phyloP scores from a whole-genome alignment of 2,329 filamentous ascomycete genomes.

The Cladosporium sp. region DNA sequence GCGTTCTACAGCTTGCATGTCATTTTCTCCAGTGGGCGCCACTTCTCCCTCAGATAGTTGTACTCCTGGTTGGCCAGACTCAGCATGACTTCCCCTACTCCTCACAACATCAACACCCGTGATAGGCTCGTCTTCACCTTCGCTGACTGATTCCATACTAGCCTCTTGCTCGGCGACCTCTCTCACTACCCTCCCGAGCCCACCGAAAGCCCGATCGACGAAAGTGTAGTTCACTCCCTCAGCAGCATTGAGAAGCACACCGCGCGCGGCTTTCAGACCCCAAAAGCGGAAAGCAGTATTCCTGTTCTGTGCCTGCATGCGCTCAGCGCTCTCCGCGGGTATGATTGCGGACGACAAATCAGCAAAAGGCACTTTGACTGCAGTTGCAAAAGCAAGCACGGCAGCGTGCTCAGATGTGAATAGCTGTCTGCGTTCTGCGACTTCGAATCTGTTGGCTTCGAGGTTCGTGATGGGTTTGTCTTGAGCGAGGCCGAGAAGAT shows the following conservation, averaged over 20 bases:
- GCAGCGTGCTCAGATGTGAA: constrained; percentile 53
- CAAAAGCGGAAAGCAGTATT: constrained; percentile 49
- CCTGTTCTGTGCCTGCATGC: constrained; percentile 39
- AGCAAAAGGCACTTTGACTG: constrained; percentile 50
- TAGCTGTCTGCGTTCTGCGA: constrained; percentile 49
- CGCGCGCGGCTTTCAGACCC: constrained; percentile 56
- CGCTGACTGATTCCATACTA: constrained; percentile 21
- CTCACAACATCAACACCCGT: constrained; percentile 20
- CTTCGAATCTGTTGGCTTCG: constrained; percentile 55
- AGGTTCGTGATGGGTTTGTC: constrained; percentile 51
- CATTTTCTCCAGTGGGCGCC: background rate
- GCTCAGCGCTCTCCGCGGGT: constrained; percentile 15
- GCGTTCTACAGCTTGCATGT: background rate
- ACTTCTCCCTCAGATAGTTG: background rate
- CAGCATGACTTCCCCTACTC: background rate
- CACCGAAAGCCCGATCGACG: constrained; percentile 60
- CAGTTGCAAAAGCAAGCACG: constrained; percentile 53
- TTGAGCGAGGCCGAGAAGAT: constrained; percentile 52
- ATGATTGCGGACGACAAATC: constrained; percentile 42
- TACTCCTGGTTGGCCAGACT: too few species aligned
- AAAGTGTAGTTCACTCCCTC: constrained; percentile 54
- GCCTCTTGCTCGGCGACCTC: constrained; percentile 20
- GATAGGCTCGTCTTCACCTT: constrained; percentile 14
- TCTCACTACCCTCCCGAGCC: constrained; percentile 42
- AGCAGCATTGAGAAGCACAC: constrained; percentile 55